phyloP scores from a whole-genome alignment of 495 filamentous ascomycete species.

The Aspergillus ostianus region DNA sequence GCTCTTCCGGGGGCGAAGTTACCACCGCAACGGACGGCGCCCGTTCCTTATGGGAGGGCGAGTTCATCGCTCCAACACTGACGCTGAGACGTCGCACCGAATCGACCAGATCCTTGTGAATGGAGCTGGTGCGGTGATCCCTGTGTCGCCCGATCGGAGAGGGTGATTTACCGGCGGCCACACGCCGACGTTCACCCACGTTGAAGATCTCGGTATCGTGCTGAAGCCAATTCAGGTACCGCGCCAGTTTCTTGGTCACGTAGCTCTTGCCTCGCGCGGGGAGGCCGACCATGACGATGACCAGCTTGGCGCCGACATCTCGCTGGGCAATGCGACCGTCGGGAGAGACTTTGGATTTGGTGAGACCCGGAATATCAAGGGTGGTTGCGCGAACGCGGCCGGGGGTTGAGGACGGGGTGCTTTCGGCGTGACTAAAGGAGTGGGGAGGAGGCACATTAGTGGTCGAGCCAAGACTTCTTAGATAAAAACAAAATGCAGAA shows the following conservation, averaged over 20 bases:
- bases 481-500: background rate
- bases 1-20: slow-evolving; percentile 19
- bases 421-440: slow-evolving; percentile 17
- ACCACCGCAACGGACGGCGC: background rate
- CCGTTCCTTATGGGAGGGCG: slow-evolving; percentile 20
- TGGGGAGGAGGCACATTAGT: background rate
- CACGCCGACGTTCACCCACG: slow-evolving; percentile 84
- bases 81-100: slow-evolving; percentile 45
- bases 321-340: slow-evolving; percentile 89
- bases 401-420: slow-evolving; percentile 46
- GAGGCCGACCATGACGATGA: slow-evolving; percentile 97
- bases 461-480: background rate
- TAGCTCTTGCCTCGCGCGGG: slow-evolving; percentile 96
- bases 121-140: slow-evolving; percentile 26
- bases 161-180: slow-evolving; percentile 63
- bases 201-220: slow-evolving; percentile 96
- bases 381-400: slow-evolving; percentile 75
- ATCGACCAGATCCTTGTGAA: slow-evolving; percentile 44
- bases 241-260: slow-evolving; percentile 94
- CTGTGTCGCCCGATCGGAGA: slow-evolving; percentile 28
- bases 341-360: slow-evolving; percentile 87
- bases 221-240: slow-evolving; percentile 96
- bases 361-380: slow-evolving; percentile 85
- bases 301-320: slow-evolving; percentile 92
- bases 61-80: slow-evolving; percentile 34